A percentile compares a stretch with the other conserved stretches of the same genome.
phyloP scores from a whole-genome alignment of 768 basidiomycete species.

The Rhodotorula toruloides region DNA sequence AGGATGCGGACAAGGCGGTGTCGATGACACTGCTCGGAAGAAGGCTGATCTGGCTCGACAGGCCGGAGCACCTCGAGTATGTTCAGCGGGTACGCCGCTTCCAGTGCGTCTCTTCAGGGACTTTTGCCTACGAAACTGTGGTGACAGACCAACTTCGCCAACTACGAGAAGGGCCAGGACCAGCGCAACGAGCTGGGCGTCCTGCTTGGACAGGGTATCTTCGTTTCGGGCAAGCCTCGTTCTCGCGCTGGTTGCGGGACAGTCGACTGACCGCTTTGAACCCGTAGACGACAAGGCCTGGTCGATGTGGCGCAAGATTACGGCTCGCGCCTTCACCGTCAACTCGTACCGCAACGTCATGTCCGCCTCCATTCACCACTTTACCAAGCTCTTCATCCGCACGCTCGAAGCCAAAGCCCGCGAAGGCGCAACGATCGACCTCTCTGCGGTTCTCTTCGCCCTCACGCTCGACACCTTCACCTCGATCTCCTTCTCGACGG shows the following conservation, averaged over 20 bases:
- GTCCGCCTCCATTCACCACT: neutral
- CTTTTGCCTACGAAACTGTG: neutral
- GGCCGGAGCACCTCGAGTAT: conserved; percentile 8
- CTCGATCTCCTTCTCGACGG: conserved; percentile 9
- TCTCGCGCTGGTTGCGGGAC: neutral
- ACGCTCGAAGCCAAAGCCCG: neutral
- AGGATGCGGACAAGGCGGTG: neutral
- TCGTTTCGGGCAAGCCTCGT: neutral
- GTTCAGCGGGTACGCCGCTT: conserved; percentile 2
- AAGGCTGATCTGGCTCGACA: conserved; percentile 13
- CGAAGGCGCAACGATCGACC: neutral
- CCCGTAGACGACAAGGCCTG: conserved; percentile 2
- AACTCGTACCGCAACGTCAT: conserved; percentile 10
- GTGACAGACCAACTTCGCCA: conserved; percentile 16
- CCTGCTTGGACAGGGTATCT: conserved; percentile 7
- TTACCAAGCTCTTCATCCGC: neutral
- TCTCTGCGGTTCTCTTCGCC: conserved; percentile 12
- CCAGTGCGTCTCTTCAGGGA: no score
- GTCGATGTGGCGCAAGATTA: conserved; percentile 7
- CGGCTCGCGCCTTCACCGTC: conserved; percentile 8
- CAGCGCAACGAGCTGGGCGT: neutral
- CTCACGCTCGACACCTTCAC: conserved; percentile 23
- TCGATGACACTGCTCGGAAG: conserved; percentile 6
- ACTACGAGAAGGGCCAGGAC: conserved; percentile 20
- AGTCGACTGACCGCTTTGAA: neutral